Percentiles rank a stretch among this genome's conserved stretches.
Evolutionary conservation across 768 basidiomycete species (phyloP).

Genomic region (Cyclocybe aegerita): DNA sequence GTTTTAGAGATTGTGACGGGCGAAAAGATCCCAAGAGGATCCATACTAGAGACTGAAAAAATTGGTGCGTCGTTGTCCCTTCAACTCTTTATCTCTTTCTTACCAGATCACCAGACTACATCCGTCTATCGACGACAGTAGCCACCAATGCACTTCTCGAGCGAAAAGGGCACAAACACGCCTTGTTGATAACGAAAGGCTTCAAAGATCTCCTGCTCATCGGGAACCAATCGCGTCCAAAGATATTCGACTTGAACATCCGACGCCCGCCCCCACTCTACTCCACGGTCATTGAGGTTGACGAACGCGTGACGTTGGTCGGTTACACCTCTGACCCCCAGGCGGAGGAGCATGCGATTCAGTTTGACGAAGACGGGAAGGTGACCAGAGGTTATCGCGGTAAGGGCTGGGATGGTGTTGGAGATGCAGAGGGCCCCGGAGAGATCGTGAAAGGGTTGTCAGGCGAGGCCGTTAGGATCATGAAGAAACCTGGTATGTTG

Average conservation of each 20-base stretch:
- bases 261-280: conserved; percentile 77
- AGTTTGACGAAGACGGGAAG: conserved; percentile 73
- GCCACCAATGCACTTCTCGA: conserved; percentile 96
- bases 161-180: conserved; percentile 90
- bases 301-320: conserved; percentile 92
- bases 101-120: conserved; percentile 65
- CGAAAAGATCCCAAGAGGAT: conserved; percentile 63
- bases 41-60: conserved; percentile 70
- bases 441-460: conserved; percentile 80
- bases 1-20: conserved; percentile 79
- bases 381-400: conserved; percentile 71
- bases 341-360: conserved; percentile 70
- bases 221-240: conserved; percentile 92
- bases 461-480: conserved; percentile 85
- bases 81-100: background rate
- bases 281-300: conserved; percentile 68
- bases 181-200: conserved; percentile 86
- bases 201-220: conserved; percentile 92
- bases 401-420: conserved; percentile 70
- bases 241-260: conserved; percentile 94
- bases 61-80: conserved; percentile 54
- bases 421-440: conserved; percentile 75
- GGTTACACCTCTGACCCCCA: conserved; percentile 91
- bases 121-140: conserved; percentile 90
- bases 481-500: conserved; percentile 65